Evolutionary conservation across 768 basidiomycete species (phyloP), one percentile per base, ranked within the genome.

Genomic region (Phanerochaete sordida): DNA sequence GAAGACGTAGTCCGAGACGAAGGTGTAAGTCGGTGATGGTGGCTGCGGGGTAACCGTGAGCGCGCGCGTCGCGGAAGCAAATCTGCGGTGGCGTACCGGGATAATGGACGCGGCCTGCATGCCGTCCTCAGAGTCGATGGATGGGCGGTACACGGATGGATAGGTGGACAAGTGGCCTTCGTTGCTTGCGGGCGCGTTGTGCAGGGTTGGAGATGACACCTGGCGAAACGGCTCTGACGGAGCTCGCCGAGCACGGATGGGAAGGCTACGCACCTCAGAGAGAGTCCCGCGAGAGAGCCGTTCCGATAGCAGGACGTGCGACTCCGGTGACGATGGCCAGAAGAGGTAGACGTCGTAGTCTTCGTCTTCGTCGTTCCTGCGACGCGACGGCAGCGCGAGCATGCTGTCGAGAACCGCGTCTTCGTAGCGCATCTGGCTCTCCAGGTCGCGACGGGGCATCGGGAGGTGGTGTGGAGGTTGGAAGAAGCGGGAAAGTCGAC

Each of bases 311-410:
- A 53, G 24, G 21, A 31, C 39, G 15, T 31, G 19, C 19, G 58
- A 35, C 39, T 6, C 19, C 12, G 49, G 44, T 16, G 58, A 52
- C 26, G 58, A 59, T 16, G 58, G 58, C 58, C 58, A 59, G 39
- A 52, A 59, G 4, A 53, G 26, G n/a, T 53, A 59, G 15, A 59
- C 58, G 37, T 59, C 58, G 50, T 59, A 59, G 2, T 59, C 58
- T n/a, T 35, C 37, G 7, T 58, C 57, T 26, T 37, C 49, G 5
- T 49, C 46, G 1, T 51, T 51, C 16, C 28, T 50, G 24, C 21
- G 12, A 24, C 15, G 35, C 19, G 53, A 24, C 23, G 50, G 50
- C 2, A 51, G 50, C 28, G 30, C 31, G 1, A 35, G 35, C 13
- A 8, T 23, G 15, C 12, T 35, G 24, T 26, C 23, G 37, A 37